Evolutionary conservation across 2,329 filamentous ascomycete species (phyloP), one percentile per base, ranked within the genome.

Genomic region (Tolypocladium ophioglossoides): DNA sequence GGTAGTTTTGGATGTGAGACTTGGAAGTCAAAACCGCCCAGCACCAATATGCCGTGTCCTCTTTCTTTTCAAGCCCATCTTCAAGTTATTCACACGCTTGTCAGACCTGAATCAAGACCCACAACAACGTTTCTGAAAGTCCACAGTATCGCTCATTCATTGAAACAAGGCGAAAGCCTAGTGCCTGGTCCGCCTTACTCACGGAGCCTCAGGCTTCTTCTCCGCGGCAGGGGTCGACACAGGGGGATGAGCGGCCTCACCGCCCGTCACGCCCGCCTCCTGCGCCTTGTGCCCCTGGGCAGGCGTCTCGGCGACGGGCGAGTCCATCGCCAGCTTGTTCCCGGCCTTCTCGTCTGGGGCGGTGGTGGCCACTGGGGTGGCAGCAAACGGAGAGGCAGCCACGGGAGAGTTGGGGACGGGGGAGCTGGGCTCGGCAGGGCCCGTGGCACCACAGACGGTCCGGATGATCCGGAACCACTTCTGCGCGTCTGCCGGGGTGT

Each of bases 381-480:
- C 24, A 32, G 8, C 44, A 20, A 47, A 55, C 8, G 58, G 50
- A 1, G 58, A 58, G 11, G 41, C 27, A 3, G 51, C 50, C 16
- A 44, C 54, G 9, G 55, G 54, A 3, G 54, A 54, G 2, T 57
- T 52, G 12, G 59, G 50, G 53, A 63, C 55, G 30, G 66, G 66
- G 7, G 66, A 65, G 35, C 63, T 62, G 27, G 70, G 63, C 41
- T 65, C 70, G 18, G 66, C 66, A 10, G 72, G 65, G 1, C 71
- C 73, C 1, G 72, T 72, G 7, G 76, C 71, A 51, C 83, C 84
- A 32, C 82, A 81, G 10, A 82, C 78, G 55, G 75, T 71, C 48
- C 77, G 73, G 64, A 96, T 86, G 59, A 89, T 75, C 37, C 86
- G 80, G 71, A 84, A 91, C 92, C 92, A 97, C 69, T 89, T 87